Evolutionary conservation across 805 yeast species (phyloP).

Genomic region (Metschnikowia santaceciliae): DNA sequence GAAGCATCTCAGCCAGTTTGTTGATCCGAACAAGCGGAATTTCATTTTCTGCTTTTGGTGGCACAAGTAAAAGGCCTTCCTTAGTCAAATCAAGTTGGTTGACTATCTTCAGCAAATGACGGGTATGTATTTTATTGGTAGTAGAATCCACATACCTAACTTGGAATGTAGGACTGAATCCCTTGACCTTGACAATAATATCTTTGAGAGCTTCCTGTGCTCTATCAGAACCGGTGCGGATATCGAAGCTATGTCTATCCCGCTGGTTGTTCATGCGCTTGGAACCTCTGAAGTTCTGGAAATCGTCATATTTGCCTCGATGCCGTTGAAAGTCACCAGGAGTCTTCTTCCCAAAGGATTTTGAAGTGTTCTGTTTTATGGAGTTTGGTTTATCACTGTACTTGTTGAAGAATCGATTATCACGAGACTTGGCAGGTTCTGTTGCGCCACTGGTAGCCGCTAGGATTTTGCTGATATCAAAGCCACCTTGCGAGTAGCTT

Average conservation of each 20-base stretch:
- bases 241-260: constrained; percentile 16
- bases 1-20: constrained; percentile 30
- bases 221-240: constrained; percentile 25
- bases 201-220: constrained; percentile 26
- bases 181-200: constrained; percentile 22
- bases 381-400: background rate
- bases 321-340: background rate
- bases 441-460: background rate
- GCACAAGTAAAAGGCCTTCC: constrained; percentile 24
- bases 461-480: background rate
- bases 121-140: constrained; percentile 19
- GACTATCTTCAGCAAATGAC: constrained; percentile 29
- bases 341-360: background rate
- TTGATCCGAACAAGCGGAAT: constrained; percentile 28
- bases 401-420: background rate
- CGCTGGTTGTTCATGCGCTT: background rate
- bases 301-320: background rate
- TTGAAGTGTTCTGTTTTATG: background rate
- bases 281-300: background rate
- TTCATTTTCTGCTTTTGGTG: constrained; percentile 16
- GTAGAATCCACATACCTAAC: constrained; percentile 27
- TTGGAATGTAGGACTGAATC: constrained; percentile 16
- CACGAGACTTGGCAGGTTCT: background rate
- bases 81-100: constrained; percentile 25
- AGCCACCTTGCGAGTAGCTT: background rate